phyloP scores from a whole-genome alignment of 805 yeast species.

The Candida ponderosae region DNA sequence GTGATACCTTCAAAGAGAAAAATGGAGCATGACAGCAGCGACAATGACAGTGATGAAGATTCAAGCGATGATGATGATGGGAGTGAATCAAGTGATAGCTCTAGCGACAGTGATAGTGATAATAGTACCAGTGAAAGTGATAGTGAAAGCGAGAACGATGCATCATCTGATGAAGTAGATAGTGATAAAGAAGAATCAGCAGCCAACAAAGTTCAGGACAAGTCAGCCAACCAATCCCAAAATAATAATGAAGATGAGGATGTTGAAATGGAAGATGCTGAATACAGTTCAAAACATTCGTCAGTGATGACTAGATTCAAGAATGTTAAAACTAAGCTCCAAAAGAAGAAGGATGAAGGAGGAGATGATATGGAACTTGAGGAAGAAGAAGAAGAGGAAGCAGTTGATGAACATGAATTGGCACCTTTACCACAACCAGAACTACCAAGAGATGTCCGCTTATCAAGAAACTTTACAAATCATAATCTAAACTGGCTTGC shows the following conservation, averaged over 20 bases:
- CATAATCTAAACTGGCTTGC: constrained; percentile 58
- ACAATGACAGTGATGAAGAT: constrained; percentile 3
- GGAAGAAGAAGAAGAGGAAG: constrained; percentile 19
- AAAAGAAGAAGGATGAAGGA: background rate
- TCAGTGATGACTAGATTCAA: constrained; percentile 40
- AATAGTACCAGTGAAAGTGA: constrained; percentile 11
- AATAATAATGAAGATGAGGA: constrained; percentile 16
- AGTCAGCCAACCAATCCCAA: constrained; percentile 3
- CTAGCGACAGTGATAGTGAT: constrained; percentile 3
- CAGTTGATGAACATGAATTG: constrained; percentile 31
- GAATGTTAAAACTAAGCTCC: background rate
- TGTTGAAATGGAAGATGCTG: constrained; percentile 4
- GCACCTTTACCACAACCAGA: constrained; percentile 85
- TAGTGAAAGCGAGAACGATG: constrained; percentile 15
- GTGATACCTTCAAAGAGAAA: background rate
- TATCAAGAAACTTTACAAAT: constrained; percentile 26
- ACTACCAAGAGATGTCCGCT: constrained; percentile 43
- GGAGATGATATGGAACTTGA: constrained; percentile 7
- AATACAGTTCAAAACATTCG: constrained; percentile 33
- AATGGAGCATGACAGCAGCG: too few species aligned
- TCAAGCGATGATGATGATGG: constrained; percentile 12
- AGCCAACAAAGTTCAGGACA: too few species aligned
- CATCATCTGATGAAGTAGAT: background rate
- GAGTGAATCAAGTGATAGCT: constrained; percentile 6
- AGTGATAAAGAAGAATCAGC: background rate